These are phyloP conservation scores for Syzygium aqueum DNA, from an alignment of 345 rosid genomes.

Conservation along the genomic window DNA sequence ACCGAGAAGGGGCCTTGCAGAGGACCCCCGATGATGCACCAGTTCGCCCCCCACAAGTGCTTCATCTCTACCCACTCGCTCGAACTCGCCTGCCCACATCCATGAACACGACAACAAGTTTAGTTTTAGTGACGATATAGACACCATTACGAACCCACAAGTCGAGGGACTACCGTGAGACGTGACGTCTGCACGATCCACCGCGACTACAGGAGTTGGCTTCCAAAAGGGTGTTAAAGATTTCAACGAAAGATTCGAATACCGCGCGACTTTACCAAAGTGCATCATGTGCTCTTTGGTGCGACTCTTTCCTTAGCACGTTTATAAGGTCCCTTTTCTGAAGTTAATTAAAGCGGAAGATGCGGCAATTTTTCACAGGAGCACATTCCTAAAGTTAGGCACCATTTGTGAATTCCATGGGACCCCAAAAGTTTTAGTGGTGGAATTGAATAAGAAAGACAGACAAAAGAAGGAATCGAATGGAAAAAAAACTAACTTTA, in stretches of 20 bases:
- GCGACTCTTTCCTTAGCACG: not conserved
- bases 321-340: not conserved
- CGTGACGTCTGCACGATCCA: not conserved
- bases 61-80: slow-evolving; percentile 80
- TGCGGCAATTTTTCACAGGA: not conserved
- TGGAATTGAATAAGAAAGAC: not conserved
- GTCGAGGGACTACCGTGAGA: not conserved
- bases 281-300: not conserved
- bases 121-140: not conserved
- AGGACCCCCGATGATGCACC: slow-evolving; percentile 69
- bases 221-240: not conserved
- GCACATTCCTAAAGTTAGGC: not conserved
- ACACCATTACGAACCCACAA: not conserved
- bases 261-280: not conserved
- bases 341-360: not conserved
- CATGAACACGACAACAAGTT: not conserved
- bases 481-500: not conserved
- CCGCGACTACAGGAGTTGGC: not conserved
- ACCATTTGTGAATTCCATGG: not conserved
- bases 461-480: not conserved
- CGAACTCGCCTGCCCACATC: slow-evolving; percentile 45
- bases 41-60: slow-evolving; percentile 95
- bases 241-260: not conserved
- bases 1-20: slow-evolving; percentile 89
- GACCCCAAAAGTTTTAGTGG: not conserved